Base-by-base conservation (phyloP, 257 asterid species). In the Forsythia suspensa region DNA sequence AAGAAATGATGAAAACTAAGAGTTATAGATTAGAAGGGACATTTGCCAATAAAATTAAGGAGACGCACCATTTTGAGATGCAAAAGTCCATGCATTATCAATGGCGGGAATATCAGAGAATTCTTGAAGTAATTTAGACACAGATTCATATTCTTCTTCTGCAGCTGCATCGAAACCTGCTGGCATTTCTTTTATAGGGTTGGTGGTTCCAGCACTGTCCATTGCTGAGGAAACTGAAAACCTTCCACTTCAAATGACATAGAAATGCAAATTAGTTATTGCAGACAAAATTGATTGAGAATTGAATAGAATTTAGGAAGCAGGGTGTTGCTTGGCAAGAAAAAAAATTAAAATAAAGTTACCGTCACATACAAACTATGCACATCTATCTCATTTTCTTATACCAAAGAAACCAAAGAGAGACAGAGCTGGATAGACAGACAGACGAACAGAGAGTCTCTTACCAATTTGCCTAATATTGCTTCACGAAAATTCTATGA, bases 21-120 rank as follows among this genome's bases (percentile, higher is more conserved):
- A 68, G 52, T 11, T 42, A 39, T 4, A 40, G 39, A 67, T 68
- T 29, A 57, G 39, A 83, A 63, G 5, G 6, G 18, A 70, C 44
- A 37, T 71, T 13, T 41, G 7, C 34, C 55, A 70, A 37, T 18
- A 16, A 79, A 36, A 20, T 37, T 73, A 65, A 65, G 83, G 66
- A 80, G 76, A n/a, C 86, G 43, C 82, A 93, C 97, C 97, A 37
- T 74, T 83, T 37, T 84, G 81, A 46, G 97, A 84, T 65, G 80
- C 84, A 83, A 92, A 87, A 73, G 97, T 84, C 99, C 98, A 96
- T 68, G 99, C 98, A 84, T 89, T 96, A 79, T 96, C 98, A 80
- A 94, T 82, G 78, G 92, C 82, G 76, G 96, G 84, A 24, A 94
- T 90, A 71, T 88, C 88, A 12, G 86, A 76, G 83, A 94, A 94